Conservation (phyloP, 2,329 filamentous ascomycete genomes). For the Penicillium glabrum region DNA sequence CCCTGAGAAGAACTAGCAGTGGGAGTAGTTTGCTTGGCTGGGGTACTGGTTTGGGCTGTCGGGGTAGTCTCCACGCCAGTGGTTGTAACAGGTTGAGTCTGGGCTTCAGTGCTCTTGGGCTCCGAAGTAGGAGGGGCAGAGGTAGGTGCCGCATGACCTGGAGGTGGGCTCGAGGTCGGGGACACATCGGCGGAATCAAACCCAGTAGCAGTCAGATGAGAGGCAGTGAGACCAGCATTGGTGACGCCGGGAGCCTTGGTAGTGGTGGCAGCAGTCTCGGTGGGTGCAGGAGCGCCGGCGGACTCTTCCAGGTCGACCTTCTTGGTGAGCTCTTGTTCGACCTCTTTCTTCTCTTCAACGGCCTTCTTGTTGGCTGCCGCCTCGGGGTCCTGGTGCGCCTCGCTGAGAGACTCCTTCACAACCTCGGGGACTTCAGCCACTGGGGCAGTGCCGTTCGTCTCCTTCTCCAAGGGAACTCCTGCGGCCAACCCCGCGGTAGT, state of each 20-base stretch:
- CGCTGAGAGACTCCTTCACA: constrained; percentile 46
- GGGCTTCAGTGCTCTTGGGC: constrained; percentile 1
- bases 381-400: constrained; percentile 65
- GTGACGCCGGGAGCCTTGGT: constrained; percentile 36
- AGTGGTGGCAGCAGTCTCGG: constrained; percentile 32
- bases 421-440: constrained; percentile 41
- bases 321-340: constrained; percentile 72
- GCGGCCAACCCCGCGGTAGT: constrained; percentile 49
- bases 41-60: constrained; percentile 19
- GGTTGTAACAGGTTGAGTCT: constrained; percentile 15
- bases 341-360: constrained; percentile 71
- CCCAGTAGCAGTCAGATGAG: constrained; percentile 39
- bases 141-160: constrained; percentile 14
- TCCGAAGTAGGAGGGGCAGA: constrained; percentile 10
- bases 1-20: constrained; percentile 26
- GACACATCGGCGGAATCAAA: constrained; percentile 28
- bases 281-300: constrained; percentile 41
- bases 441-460: constrained; percentile 13
- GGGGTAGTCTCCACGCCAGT: constrained; percentile 15
- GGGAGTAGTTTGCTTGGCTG: constrained; percentile 14
- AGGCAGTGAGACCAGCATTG: constrained; percentile 23
- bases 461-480: constrained; percentile 43
- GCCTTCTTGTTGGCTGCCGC: constrained; percentile 67
- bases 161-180: constrained; percentile 25
- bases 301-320: constrained; percentile 38